A percentile compares a stretch with the other conserved stretches of the same genome.
phyloP scores from a whole-genome alignment of 495 filamentous ascomycete genomes.

The Penicillium paxilli region DNA sequence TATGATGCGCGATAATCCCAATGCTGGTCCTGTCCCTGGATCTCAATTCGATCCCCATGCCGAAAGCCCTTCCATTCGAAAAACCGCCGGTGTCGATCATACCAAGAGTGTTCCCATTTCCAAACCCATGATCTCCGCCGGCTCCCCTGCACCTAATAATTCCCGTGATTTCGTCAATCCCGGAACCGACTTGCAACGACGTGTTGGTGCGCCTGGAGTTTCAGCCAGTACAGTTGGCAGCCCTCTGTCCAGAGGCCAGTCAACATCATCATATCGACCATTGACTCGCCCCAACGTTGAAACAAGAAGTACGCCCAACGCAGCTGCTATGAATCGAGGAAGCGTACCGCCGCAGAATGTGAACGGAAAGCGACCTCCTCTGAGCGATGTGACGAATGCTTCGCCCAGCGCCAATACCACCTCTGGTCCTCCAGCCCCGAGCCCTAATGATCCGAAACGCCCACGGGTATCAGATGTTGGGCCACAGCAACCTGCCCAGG shows the following conservation, averaged over 20 bases:
- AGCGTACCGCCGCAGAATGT: constrained; percentile 31
- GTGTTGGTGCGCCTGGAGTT: constrained; percentile 71
- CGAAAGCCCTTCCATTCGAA: constrained; percentile 84
- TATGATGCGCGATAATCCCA: constrained; percentile 45
- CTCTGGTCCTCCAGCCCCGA: constrained; percentile 15
- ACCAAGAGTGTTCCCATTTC: constrained; percentile 66
- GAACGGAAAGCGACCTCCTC: constrained; percentile 47
- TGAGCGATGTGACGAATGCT: constrained; percentile 55
- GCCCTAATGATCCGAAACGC: constrained; percentile 38
- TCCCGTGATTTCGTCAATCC: constrained; percentile 66
- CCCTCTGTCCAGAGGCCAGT: constrained; percentile 38
- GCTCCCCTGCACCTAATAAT: constrained; percentile 23
- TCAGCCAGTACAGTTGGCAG: constrained; percentile 26
- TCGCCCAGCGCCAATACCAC: constrained; percentile 19
- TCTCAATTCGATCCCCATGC: constrained; percentile 76
- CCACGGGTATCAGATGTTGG: constrained; percentile 23
- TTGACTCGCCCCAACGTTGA: constrained; percentile 43
- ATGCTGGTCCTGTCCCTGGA: constrained; percentile 43
- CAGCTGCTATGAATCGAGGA: constrained; percentile 17
- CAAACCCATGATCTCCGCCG: constrained; percentile 36
- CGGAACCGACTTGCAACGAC: constrained; percentile 62
- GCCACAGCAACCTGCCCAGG: constrained; percentile 12
- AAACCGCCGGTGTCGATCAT: constrained; percentile 88
- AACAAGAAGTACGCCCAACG: constrained; percentile 21
- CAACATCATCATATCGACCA: constrained; percentile 44